Evolutionary conservation across 768 basidiomycete species (phyloP), one percentile per base, ranked within the genome.

Genomic region (Porphyrellus cyaneotinctus): DNA sequence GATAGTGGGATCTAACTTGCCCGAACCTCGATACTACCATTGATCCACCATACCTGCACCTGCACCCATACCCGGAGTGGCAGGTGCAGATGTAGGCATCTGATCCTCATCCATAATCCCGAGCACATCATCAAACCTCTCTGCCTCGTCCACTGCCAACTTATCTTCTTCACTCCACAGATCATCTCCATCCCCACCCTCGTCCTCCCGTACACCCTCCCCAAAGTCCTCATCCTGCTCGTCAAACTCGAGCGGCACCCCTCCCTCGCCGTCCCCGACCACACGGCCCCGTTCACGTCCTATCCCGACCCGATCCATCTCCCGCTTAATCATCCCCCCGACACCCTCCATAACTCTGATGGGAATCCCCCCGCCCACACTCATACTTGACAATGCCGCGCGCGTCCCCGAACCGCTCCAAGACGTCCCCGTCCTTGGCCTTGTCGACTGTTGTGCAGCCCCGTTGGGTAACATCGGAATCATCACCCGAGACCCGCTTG

Each of bases 401-500:
- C 61, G 58, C 24, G 58, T 54, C 26, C 58, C 45, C 10, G 61
- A 44, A 3, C 54, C 32, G 3, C 61, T 33, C 61, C 61, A 63
- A 11, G 61, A 56, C 15, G 50, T 18, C 22, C 54, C 53, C 24
- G 51, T 28, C 38, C 43, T 43, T 23, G 42, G 22, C 0, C 58
- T 42, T 1, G 14, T 38, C 1, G 51, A 47, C 41, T 64, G 62
- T 23, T 54, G 63, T 6, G 68, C 62, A 1, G 65, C 64, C 17
- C 89, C 90, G 58, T 94, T 94, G 0, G 91, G 91, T 33, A 87
- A 76, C 82, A 90, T 89, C 0, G 92, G 92, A 2, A 93, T 76
- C 43, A 31, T 50, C 24, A 32, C 44, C 0, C 49, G 30, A 82
- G 76, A 0, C 74, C 72, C 30, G 70, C 66, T 2, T 51, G 68